Base-by-base conservation (phyloP, 768 basidiomycete genomes). In the Pulveroboletus ravenelii region DNA sequence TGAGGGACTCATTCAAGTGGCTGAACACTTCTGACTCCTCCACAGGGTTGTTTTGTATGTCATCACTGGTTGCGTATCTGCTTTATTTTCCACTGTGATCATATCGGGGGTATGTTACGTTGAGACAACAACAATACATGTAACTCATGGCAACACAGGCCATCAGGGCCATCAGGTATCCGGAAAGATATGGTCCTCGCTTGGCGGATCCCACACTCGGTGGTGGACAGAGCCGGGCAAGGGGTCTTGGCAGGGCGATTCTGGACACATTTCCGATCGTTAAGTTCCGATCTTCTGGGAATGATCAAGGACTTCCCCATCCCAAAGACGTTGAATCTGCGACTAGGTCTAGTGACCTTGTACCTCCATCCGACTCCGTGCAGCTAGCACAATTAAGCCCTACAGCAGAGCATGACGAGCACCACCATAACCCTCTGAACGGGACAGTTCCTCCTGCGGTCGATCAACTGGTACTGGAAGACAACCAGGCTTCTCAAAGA, bases 221-320 rank as follows among this genome's bases (percentile, higher is more conserved):
- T 39, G 70, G 56, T 29, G 73, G 75, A 34, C 85, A 85, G 61
- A 85, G 82, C 44, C 81, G 90, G 4, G 87, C 91, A 0, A 73
- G 80, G n/a, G 93, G 93, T 7, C 76, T 98, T 45, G 88, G 90
- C 2, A 83, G 90, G 17, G 95, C 95, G 17, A 93, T 98, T 50
- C 74, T 98, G 48, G 94, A 98, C 58, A 96, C 93, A 3, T 98
- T 98, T 72, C 93, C 94, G 5, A 72, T 96, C 54, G 85, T 95
- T 70, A 92, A 93, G 66, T 98, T 93, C 59, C 81, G 82, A 6
- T 50, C 63, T 10, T 65, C 61, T 29, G 54, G 53, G 7, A 50
- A 57, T 41, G 55, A 47, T 45, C 57, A 17, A 31, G 54, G 51
- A 15, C 49, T 51, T 31, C 39, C 59, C 25, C 46, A 30, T 10